A percentile compares a stretch with the other conserved stretches of the same genome.
Conservation (phyloP, 2,329 filamentous ascomycete genomes). For the Lachnellula arida region DNA sequence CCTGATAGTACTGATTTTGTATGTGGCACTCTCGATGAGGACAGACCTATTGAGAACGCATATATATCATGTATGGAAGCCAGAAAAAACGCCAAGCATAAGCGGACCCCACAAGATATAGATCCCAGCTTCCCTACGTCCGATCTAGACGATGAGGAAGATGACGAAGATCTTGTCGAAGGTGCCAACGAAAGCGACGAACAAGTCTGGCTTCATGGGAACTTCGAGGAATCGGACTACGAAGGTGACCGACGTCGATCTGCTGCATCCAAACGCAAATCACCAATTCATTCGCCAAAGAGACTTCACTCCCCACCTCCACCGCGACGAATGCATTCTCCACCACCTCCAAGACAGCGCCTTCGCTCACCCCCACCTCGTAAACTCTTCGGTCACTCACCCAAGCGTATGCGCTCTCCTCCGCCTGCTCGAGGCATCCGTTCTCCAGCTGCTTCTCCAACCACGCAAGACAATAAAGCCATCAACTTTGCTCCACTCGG, state of each 20-base stretch:
- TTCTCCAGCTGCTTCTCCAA: slow-evolving; percentile 45
- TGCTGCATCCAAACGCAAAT: slow-evolving; percentile 39
- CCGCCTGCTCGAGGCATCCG: slow-evolving; percentile 52
- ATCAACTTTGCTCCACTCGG: slow-evolving; percentile 43
- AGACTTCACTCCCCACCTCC: slow-evolving; percentile 52
- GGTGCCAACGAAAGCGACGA: slow-evolving; percentile 61
- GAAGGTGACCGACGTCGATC: slow-evolving; percentile 44
- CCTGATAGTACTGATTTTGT: slow-evolving; percentile 98
- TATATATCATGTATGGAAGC: slow-evolving; percentile 83
- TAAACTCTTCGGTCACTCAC: slow-evolving; percentile 30
- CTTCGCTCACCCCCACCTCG: slow-evolving; percentile 34
- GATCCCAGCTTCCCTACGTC: slow-evolving; percentile 96
- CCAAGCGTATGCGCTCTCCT: slow-evolving; percentile 62
- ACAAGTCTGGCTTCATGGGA: slow-evolving; percentile 64
- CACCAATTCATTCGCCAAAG: slow-evolving; percentile 54
- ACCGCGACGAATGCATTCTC: slow-evolving; percentile 32
- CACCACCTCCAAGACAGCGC: slow-evolving; percentile 33
- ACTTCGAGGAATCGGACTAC: slow-evolving; percentile 63
- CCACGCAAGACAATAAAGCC: slow-evolving; percentile 35
- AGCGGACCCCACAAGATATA: slow-evolving; percentile 87
- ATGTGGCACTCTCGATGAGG: slow-evolving; percentile 95
- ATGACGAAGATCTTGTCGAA: slow-evolving; percentile 59
- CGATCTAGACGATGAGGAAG: slow-evolving; percentile 81
- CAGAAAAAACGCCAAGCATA: slow-evolving; percentile 75
- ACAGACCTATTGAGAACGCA: slow-evolving; percentile 87